These are phyloP conservation scores for Magnusiomyces tetraspermus DNA, from an alignment of 1,139 yeast genomes.

Conservation along the genomic window DNA sequence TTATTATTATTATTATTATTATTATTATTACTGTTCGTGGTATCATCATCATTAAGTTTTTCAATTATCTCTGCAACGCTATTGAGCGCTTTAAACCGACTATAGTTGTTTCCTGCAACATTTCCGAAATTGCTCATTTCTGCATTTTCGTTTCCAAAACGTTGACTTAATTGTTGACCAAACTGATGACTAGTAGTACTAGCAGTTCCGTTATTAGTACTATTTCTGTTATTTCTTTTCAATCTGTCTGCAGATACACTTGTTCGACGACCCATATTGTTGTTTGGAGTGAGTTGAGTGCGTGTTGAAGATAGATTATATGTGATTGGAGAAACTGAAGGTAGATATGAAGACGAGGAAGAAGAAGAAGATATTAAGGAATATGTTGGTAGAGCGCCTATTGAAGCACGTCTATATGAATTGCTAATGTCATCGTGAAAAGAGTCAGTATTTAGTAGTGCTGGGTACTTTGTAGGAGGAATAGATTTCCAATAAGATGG, in stretches of 20 bases:
- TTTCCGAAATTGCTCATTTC: no score
- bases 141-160: no score
- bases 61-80: no score
- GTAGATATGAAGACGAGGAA: not conserved
- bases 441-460: not conserved
- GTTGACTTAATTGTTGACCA: no score
- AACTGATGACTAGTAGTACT: no score
- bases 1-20: no score
- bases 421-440: not conserved
- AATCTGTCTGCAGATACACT: not conserved
- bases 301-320: not conserved
- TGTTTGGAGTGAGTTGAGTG: not conserved
- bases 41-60: no score
- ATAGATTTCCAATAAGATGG: not conserved
- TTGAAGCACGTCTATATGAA: not conserved
- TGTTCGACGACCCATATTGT: not conserved
- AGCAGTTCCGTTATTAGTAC: not conserved
- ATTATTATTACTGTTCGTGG: no score
- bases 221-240: not conserved
- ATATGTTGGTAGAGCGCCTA: not conserved
- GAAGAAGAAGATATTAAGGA: not conserved
- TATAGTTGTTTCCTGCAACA: no score
- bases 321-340: not conserved
- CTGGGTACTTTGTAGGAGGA: not conserved
- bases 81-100: no score